phyloP scores from a whole-genome alignment of 1,284 basidiomycete species.

The Boletellus deceptivus region DNA sequence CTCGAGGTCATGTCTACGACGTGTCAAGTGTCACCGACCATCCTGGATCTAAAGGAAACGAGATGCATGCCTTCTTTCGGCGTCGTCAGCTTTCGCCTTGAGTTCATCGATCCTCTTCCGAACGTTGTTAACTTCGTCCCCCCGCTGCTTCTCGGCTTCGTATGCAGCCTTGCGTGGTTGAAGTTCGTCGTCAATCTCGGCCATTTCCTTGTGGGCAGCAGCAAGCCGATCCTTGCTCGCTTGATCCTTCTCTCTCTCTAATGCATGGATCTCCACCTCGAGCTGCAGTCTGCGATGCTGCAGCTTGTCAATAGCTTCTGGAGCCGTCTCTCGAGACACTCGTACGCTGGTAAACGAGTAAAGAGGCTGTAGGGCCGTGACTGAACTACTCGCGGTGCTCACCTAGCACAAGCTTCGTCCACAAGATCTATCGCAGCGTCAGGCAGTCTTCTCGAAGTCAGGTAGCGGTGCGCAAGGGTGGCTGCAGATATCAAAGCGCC shows the following conservation, averaged over 20 bases:
- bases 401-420: slow-evolving; percentile 91
- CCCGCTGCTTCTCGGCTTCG: slow-evolving; percentile 85
- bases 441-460: slow-evolving; percentile 83
- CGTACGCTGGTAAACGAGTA: slow-evolving; percentile 61
- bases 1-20: slow-evolving; percentile 67
- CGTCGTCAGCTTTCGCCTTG: slow-evolving; percentile 90
- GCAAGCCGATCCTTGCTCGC: slow-evolving; percentile 88
- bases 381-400: slow-evolving; percentile 22
- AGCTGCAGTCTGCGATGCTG: slow-evolving; percentile 91
- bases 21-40: slow-evolving; percentile 2
- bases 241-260: slow-evolving; percentile 91
- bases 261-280: slow-evolving; percentile 93
- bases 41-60: background rate
- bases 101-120: slow-evolving; percentile 90
- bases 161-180: slow-evolving; percentile 85
- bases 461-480: slow-evolving; percentile 90
- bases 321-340: slow-evolving; percentile 91
- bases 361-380: slow-evolving; percentile 6
- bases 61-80: slow-evolving; percentile 72
- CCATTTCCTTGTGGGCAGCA: slow-evolving; percentile 75
- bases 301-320: slow-evolving; percentile 94
- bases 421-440: slow-evolving; percentile 93
- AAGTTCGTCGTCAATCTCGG: slow-evolving; percentile 88
- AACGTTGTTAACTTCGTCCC: slow-evolving; percentile 82
- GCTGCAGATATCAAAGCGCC: slow-evolving; percentile 89